A percentile compares a stretch with the other conserved stretches of the same genome.
phyloP scores from a whole-genome alignment of 805 yeast species.

The Starmerella riodocensis region DNA sequence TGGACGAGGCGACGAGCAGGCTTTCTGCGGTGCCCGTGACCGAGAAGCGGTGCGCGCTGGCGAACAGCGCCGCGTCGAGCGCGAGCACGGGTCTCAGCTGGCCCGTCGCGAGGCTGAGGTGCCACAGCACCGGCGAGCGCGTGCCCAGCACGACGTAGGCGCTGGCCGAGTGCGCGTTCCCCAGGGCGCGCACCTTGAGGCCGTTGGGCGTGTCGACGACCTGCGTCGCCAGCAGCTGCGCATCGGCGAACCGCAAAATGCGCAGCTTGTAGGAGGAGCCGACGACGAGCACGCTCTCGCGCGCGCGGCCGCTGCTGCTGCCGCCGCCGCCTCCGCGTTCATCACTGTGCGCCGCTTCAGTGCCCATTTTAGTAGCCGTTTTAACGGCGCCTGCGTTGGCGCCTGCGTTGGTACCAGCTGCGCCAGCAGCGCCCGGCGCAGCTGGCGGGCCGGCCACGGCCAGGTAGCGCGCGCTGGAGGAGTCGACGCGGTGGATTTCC shows the following conservation, averaged over 20 bases:
- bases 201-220: constrained; percentile 9
- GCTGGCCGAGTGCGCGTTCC: not conserved
- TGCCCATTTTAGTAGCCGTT: too few species aligned
- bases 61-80: constrained; percentile 4
- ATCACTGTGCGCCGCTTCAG: not conserved
- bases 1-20: constrained; percentile 3
- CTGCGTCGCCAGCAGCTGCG: not conserved
- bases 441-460: not conserved
- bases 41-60: constrained; percentile 5
- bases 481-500: constrained; percentile 1
- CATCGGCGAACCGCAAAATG: not conserved
- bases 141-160: constrained; percentile 6
- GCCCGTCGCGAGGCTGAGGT: not conserved
- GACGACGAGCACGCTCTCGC: constrained; percentile 7
- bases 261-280: constrained; percentile 18
- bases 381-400: too few species aligned
- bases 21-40: constrained; percentile 1
- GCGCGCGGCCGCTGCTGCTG: not conserved
- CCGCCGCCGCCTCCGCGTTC: too few species aligned
- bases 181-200: constrained; percentile 8
- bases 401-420: too few species aligned
- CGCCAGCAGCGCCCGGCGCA: too few species aligned
- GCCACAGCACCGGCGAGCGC: constrained; percentile 5
- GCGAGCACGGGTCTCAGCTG: constrained; percentile 5
- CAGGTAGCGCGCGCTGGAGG: constrained; percentile 10